A percentile compares a stretch with the other conserved stretches of the same genome.
These are phyloP conservation scores for Amphichorda felina DNA, from an alignment of 2,329 filamentous ascomycete genomes.

Conservation along the genomic window DNA sequence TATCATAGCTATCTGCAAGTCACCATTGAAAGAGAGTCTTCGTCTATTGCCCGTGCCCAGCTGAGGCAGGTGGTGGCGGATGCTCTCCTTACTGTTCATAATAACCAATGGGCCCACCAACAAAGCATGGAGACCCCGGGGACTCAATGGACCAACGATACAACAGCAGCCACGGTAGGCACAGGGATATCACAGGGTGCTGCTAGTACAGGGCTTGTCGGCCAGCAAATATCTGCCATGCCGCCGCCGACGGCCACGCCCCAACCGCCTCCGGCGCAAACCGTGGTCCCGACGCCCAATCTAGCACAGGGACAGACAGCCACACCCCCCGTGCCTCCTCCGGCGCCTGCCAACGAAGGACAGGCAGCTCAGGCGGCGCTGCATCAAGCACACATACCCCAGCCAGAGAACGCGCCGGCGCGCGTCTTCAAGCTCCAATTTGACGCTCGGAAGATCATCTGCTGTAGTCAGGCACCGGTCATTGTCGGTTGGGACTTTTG, in stretches of 20 bases:
- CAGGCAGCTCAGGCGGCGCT: background rate
- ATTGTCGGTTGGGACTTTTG: conserved; percentile 99
- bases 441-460: conserved; percentile 84
- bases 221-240: background rate
- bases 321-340: background rate
- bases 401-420: conserved; percentile 32
- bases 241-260: background rate
- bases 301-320: background rate
- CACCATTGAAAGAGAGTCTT: conserved; percentile 38
- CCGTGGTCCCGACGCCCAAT: background rate
- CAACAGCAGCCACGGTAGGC: conserved; percentile 2
- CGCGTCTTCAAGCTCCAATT: conserved; percentile 96
- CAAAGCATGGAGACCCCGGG: background rate
- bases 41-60: conserved; percentile 32
- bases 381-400: background rate
- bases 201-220: background rate
- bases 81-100: conserved; percentile 31
- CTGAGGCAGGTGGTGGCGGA: conserved; percentile 36
- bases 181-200: conserved; percentile 1
- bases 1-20: conserved; percentile 34
- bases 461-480: conserved; percentile 79
- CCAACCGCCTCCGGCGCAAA: background rate
- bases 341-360: background rate
- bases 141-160: background rate
- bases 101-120: conserved; percentile 15